Conservation (phyloP, 306 rosid species). For the Psophocarpus tetragonolobus region DNA sequence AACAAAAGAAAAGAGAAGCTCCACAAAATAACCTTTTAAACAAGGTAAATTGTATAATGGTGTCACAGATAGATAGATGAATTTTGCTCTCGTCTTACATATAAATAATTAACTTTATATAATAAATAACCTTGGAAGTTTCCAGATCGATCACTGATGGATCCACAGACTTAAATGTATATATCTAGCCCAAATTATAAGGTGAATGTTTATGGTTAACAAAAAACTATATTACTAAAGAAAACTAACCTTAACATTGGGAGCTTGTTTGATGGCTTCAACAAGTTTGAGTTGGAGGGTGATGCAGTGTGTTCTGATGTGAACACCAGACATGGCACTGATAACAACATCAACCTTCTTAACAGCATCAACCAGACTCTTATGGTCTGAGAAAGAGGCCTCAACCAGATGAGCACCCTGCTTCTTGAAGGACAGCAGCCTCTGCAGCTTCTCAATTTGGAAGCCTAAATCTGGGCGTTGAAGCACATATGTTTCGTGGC, state of each 20-base stretch:
- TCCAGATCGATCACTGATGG: too few species aligned
- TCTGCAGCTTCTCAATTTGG: constrained; percentile 74
- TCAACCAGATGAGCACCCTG: constrained; percentile 64
- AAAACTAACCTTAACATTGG: constrained; percentile 57
- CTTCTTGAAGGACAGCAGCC: constrained; percentile 65
- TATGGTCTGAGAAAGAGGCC: constrained; percentile 71
- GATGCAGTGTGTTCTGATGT: constrained; percentile 67
- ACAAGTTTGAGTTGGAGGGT: constrained; percentile 76
- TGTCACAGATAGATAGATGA: too few species aligned
- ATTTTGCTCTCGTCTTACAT: too few species aligned
- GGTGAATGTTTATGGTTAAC: too few species aligned
- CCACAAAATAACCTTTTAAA: too few species aligned
- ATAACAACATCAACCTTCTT: constrained; percentile 76
- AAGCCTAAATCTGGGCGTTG: constrained; percentile 66
- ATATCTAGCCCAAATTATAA: too few species aligned
- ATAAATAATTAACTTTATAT: too few species aligned
- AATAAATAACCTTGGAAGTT: too few species aligned
- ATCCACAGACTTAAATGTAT: too few species aligned
- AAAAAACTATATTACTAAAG: too few species aligned
- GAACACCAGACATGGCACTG: constrained; percentile 81
- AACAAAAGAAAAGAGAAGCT: too few species aligned
- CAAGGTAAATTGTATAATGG: too few species aligned
- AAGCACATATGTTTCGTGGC: constrained; percentile 70
- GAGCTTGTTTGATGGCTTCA: constrained; percentile 77
- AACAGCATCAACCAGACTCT: constrained; percentile 66